Conservation (phyloP, 2,329 filamentous ascomycete genomes). For the Bertia moriformis region DNA sequence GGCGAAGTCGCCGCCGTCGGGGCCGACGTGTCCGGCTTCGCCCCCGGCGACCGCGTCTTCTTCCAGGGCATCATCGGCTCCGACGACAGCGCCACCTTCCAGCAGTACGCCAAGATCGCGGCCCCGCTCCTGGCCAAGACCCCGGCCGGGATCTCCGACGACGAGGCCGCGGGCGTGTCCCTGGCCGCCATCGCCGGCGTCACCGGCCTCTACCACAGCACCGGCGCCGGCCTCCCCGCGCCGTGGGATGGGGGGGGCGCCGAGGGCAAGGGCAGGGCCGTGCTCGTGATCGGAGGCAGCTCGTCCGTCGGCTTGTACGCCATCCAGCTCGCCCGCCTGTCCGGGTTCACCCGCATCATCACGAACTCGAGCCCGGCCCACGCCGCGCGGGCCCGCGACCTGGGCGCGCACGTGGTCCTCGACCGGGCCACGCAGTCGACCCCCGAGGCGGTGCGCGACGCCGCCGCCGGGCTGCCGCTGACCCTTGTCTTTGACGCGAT, state of each 20-base stretch:
- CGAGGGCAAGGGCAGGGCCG: slow-evolving; percentile 8
- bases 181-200: slow-evolving; percentile 9
- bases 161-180: slow-evolving; percentile 13
- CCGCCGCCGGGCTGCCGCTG: slow-evolving; percentile 10
- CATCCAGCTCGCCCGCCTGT: slow-evolving; percentile 16
- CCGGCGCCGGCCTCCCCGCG: slow-evolving; percentile 10
- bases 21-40: slow-evolving; percentile 7
- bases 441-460: slow-evolving; percentile 9
- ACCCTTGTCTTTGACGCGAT: slow-evolving; percentile 16
- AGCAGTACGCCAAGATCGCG: slow-evolving; percentile 19
- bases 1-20: slow-evolving; percentile 8
- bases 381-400: slow-evolving; percentile 6
- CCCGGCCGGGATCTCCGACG: slow-evolving; percentile 12
- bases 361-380: slow-evolving; percentile 14
- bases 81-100: slow-evolving; percentile 15
- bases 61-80: slow-evolving; percentile 17
- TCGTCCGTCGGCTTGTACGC: slow-evolving; percentile 18
- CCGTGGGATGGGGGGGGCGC: slow-evolving; percentile 12
- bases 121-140: slow-evolving; percentile 15
- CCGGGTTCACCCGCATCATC: slow-evolving; percentile 15
- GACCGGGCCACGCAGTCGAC: slow-evolving; percentile 7
- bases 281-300: slow-evolving; percentile 17
- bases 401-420: slow-evolving; percentile 13
- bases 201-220: slow-evolving; percentile 8
- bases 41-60: slow-evolving; percentile 13